phyloP scores from a whole-genome alignment of 495 filamentous ascomycete species.

The Margaritispora aquatica region DNA sequence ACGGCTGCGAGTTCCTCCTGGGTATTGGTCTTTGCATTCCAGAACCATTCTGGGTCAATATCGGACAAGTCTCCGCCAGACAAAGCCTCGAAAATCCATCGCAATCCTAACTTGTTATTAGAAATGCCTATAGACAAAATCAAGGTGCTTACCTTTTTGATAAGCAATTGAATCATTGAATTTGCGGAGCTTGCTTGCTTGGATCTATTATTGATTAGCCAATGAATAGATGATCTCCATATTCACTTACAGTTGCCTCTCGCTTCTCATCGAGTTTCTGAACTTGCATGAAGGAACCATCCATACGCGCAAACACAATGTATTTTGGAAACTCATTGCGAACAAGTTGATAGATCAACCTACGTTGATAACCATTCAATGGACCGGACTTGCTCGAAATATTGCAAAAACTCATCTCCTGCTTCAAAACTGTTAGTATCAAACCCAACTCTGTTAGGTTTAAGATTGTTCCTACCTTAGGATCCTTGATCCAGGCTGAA shows the following conservation, averaged over 20 bases:
- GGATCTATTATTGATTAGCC: constrained; percentile 12
- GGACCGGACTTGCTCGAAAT: constrained; percentile 23
- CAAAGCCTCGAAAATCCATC: constrained; percentile 67
- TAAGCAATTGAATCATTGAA: constrained; percentile 25
- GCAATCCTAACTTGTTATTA: constrained; percentile 43
- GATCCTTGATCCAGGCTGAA: constrained; percentile 36
- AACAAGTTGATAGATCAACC: constrained; percentile 63
- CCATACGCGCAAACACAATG: constrained; percentile 33
- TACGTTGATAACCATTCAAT: constrained; percentile 46
- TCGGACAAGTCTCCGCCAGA: constrained; percentile 47
- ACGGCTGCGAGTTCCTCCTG: constrained; percentile 22
- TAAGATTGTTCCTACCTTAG: constrained; percentile 8
- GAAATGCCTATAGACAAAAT: not conserved
- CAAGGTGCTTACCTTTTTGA: constrained; percentile 23
- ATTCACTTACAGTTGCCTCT: constrained; percentile 18
- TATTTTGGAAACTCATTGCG: constrained; percentile 55
- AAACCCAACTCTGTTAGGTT: not conserved
- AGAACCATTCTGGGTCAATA: constrained; percentile 41
- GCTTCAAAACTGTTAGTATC: constrained; percentile 22
- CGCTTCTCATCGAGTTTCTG: constrained; percentile 8
- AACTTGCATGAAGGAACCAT: constrained; percentile 46
- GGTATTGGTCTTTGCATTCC: constrained; percentile 8
- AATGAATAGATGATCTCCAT: not conserved
- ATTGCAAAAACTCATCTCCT: constrained; percentile 32
- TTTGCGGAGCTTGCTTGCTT: not conserved